phyloP scores from a whole-genome alignment of 768 basidiomycete species.

The Leccinum truebloodii region DNA sequence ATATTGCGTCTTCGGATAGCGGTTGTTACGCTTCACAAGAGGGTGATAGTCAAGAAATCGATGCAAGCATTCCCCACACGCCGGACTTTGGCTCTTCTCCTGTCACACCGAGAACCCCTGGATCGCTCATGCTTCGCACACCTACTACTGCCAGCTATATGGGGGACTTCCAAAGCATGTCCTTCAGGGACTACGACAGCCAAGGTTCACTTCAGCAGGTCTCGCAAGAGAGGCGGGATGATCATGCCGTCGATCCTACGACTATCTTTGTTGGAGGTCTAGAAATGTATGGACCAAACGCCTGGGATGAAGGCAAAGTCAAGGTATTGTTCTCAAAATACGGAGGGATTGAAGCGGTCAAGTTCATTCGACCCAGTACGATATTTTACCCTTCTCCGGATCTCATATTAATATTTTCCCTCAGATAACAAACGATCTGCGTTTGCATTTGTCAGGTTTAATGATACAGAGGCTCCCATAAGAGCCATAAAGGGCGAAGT shows the following conservation, averaged over 20 bases:
- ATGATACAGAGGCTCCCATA: conserved; percentile 61
- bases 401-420: conserved; percentile 1
- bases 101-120: conserved; percentile 51
- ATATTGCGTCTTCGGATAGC: conserved; percentile 22
- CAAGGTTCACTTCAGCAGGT: conserved; percentile 21
- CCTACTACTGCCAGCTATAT: conserved; percentile 43
- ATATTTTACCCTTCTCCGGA: conserved; percentile 5
- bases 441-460: conserved; percentile 79
- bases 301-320: conserved; percentile 72
- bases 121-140: conserved; percentile 49
- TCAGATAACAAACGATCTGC: conserved; percentile 64
- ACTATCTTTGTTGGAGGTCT: conserved; percentile 80
- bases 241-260: conserved; percentile 57
- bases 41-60: conserved; percentile 40
- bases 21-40: conserved; percentile 13
- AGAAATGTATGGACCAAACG: conserved; percentile 58
- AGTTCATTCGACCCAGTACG: conserved; percentile 66
- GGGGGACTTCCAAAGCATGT: conserved; percentile 35
- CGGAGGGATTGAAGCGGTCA: conserved; percentile 63
- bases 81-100: conserved; percentile 50
- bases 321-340: conserved; percentile 60
- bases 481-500: conserved; percentile 70
- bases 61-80: conserved; percentile 38
- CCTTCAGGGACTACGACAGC: conserved; percentile 26
- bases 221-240: conserved; percentile 28